These are phyloP conservation scores for Cystofilobasidium bisporidii DNA, from an alignment of 768 basidiomycete species.

Conservation along the genomic window DNA sequence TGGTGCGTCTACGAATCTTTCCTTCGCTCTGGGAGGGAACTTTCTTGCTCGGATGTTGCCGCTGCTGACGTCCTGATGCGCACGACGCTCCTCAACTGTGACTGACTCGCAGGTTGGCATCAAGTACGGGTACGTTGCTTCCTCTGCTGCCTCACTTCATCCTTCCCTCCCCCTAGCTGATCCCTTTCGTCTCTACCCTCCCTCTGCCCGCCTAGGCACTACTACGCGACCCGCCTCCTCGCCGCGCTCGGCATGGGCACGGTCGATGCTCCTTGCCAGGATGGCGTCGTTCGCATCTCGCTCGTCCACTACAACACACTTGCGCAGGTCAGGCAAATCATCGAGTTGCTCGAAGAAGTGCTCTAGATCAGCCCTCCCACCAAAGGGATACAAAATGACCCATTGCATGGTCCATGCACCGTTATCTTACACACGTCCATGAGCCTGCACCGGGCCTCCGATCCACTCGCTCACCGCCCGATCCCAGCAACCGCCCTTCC, in stretches of 20 bases:
- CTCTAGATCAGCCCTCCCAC: no score
- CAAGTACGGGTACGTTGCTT: slow-evolving; percentile 47
- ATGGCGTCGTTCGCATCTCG: slow-evolving; percentile 65
- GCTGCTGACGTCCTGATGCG: no score
- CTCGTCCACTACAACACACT: slow-evolving; percentile 67
- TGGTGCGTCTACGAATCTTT: no score
- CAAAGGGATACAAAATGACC: no score
- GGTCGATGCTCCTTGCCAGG: slow-evolving; percentile 46
- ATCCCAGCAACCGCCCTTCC: slow-evolving; percentile 14
- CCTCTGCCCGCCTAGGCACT: slow-evolving; percentile 42
- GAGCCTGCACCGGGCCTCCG: background rate
- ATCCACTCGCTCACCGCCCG: background rate
- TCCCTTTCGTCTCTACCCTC: no score
- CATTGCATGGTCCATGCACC: no score
- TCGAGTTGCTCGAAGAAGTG: slow-evolving; percentile 46
- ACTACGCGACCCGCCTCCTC: slow-evolving; percentile 62
- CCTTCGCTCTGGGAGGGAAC: no score
- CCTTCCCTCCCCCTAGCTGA: no score
- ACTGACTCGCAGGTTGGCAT: slow-evolving; percentile 56
- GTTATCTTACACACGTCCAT: no score
- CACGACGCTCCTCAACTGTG: no score
- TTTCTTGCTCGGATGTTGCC: no score
- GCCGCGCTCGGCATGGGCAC: slow-evolving; percentile 45
- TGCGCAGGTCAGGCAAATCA: slow-evolving; percentile 50
- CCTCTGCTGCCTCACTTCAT: no score